Evolutionary conservation across 2,329 filamentous ascomycete species (phyloP).

Genomic region (Clarireedia homoeocarpa): DNA sequence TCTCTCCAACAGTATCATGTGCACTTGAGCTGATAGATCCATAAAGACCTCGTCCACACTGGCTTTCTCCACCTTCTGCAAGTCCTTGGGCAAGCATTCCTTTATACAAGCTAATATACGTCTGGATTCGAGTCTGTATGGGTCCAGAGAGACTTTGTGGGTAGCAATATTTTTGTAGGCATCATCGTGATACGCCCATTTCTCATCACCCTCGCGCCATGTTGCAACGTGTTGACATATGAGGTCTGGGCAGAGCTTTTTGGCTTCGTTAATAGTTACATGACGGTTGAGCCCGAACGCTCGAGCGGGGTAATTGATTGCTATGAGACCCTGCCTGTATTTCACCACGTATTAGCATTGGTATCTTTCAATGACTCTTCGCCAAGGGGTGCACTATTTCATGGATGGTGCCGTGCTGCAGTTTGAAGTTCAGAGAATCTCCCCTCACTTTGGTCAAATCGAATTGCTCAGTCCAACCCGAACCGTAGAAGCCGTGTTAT

Average conservation of each 20-base stretch:
- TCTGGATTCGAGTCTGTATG: slow-evolving; percentile 78
- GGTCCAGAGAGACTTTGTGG: slow-evolving; percentile 91
- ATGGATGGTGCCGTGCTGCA: too few species aligned
- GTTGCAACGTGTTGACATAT: slow-evolving; percentile 90
- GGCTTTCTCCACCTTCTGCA: slow-evolving; percentile 82
- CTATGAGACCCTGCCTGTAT: slow-evolving; percentile 77
- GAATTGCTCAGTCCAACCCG: too few species aligned
- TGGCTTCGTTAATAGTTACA: slow-evolving; percentile 72
- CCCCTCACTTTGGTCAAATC: too few species aligned
- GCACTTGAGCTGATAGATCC: slow-evolving; percentile 80
- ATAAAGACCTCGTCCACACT: slow-evolving; percentile 94
- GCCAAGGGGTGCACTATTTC: too few species aligned
- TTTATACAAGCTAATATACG: slow-evolving; percentile 76
- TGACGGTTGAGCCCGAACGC: slow-evolving; percentile 72
- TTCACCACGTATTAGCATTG: slow-evolving; percentile 4
- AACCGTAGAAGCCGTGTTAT: too few species aligned
- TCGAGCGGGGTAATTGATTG: slow-evolving; percentile 90
- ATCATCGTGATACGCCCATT: slow-evolving; percentile 85
- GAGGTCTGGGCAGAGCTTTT: slow-evolving; percentile 76
- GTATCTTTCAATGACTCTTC: background rate
- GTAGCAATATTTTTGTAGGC: slow-evolving; percentile 71
- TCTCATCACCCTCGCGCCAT: slow-evolving; percentile 84
- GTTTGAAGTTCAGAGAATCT: too few species aligned
- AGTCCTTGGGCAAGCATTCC: slow-evolving; percentile 54
- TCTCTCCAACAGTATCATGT: slow-evolving; percentile 63